Base-by-base conservation (phyloP, 306 rosid species). In the Psophocarpus tetragonolobus region DNA sequence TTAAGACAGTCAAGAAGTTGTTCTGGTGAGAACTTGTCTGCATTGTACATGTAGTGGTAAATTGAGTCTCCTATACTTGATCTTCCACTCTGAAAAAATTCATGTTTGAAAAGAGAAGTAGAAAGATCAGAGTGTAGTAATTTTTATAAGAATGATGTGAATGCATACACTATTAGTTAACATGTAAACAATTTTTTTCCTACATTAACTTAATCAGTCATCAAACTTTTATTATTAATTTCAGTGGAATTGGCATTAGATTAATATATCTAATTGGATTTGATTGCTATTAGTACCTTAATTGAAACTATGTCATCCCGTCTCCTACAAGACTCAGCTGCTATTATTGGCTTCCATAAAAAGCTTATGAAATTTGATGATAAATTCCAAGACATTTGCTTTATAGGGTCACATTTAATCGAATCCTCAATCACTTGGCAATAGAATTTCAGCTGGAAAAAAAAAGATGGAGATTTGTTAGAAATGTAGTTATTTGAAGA, bases 21-120 rank as follows among this genome's bases (percentile, higher is more conserved):
- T 9, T 91, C 91, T 0, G 98, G 91, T 4, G 90, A 88, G 87
- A 96, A 96, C 81, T 91, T 88, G 54, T 88, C 91, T 48, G 89
- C 73, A 0, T 83, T 74, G 12, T 75, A 66, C 89, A 92, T 88
- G 30, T 85, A 84, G 39, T 87, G 87, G 85, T 92, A 92, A 36
- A 92, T 86, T 10, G 85, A 10, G 50, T 96, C 99, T 60, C 99
- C 97, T 42, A 96, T 50, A 75, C 92, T 88, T 1, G 98, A 76
- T 80, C 87, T 91, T 71, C 98, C 96, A 72, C 94, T 91, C 99
- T 96, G 88, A 53, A 70, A 1, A 73, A 29, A 76, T 26, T n/a
- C 3, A 58, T 80, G 48, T 50, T 76, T 65, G 30, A 9, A 70
- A 68, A 45, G 11, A 39, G 48, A 47, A 38, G 0, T 53, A 56